A percentile compares a stretch with the other conserved stretches of the same genome.
Evolutionary conservation across 1,284 basidiomycete genomes (phyloP).

Genomic region (Trichosporon faecale): DNA sequence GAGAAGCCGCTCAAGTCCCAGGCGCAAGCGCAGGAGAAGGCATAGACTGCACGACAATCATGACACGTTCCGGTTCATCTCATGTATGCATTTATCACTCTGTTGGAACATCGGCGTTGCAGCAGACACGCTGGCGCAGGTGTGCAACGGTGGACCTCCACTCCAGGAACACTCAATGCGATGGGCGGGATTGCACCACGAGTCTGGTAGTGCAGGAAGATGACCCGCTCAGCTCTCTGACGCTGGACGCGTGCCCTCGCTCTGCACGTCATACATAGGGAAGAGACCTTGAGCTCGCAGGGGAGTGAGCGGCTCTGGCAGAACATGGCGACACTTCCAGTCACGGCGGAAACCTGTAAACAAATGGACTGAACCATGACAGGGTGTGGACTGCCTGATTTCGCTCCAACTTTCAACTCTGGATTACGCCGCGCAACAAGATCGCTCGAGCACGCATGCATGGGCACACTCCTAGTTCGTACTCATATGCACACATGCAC

Average conservation of each 20-base stretch:
- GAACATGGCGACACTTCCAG: too few species aligned
- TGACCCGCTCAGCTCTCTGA: too few species aligned
- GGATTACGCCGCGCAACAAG: background rate
- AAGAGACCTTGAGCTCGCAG: background rate
- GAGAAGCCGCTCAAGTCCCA: slow-evolving; percentile 12
- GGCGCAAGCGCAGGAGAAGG: slow-evolving; percentile 2
- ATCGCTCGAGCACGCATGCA: background rate
- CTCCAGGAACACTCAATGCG: background rate
- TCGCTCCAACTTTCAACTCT: background rate
- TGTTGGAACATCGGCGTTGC: background rate
- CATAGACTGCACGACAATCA: background rate
- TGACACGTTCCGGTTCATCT: background rate
- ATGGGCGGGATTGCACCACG: background rate
- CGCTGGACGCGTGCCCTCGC: too few species aligned
- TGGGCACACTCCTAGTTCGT: background rate
- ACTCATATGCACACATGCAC: background rate
- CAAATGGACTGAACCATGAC: background rate
- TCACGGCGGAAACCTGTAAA: background rate
- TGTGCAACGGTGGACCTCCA: background rate
- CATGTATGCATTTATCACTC: slow-evolving; percentile 4
- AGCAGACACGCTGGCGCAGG: background rate
- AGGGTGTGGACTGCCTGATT: too few species aligned
- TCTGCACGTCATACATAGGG: too few species aligned
- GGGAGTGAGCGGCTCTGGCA: background rate
- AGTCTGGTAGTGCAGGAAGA: too few species aligned